phyloP scores from a whole-genome alignment of 345 rosid species.

The Eucalyptus lansdowneana region DNA sequence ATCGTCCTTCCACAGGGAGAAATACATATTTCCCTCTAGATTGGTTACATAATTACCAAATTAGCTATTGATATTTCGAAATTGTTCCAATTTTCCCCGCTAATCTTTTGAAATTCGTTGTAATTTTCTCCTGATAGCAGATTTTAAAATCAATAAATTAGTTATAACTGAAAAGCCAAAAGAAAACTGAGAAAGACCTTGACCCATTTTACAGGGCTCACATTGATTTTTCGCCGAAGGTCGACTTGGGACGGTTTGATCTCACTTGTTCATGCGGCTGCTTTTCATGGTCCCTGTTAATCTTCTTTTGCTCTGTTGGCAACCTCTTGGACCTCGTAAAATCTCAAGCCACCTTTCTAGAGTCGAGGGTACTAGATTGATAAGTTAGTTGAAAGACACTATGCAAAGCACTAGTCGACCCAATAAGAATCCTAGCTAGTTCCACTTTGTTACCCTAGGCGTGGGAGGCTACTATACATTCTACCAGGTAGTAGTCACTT shows the following conservation, averaged over 20 bases:
- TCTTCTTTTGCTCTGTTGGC: neutral
- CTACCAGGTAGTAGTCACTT: fast-evolving
- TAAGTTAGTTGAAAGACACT: too few species aligned
- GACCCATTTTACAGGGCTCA: neutral
- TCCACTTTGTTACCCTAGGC: fast-evolving
- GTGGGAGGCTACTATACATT: too few species aligned
- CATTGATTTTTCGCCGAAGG: neutral
- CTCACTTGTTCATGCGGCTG: neutral
- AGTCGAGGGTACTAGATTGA: too few species aligned
- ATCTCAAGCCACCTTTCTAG: neutral
- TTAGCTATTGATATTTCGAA: neutral
- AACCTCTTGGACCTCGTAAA: neutral
- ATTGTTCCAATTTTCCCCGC: neutral
- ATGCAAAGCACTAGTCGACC: too few species aligned
- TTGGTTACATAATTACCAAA: neutral
- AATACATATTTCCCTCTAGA: neutral
- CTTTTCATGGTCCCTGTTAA: neutral
- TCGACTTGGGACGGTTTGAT: neutral
- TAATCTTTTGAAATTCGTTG: neutral
- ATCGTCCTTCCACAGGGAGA: neutral
- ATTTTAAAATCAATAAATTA: neutral
- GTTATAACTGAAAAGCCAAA: slow-evolving; percentile 80
- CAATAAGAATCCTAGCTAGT: fast-evolving
- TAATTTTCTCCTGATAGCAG: neutral
- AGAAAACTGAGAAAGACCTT: slow-evolving; percentile 28